Conservation (phyloP, 2,329 filamentous ascomycete genomes). For the Claviceps cyperi region DNA sequence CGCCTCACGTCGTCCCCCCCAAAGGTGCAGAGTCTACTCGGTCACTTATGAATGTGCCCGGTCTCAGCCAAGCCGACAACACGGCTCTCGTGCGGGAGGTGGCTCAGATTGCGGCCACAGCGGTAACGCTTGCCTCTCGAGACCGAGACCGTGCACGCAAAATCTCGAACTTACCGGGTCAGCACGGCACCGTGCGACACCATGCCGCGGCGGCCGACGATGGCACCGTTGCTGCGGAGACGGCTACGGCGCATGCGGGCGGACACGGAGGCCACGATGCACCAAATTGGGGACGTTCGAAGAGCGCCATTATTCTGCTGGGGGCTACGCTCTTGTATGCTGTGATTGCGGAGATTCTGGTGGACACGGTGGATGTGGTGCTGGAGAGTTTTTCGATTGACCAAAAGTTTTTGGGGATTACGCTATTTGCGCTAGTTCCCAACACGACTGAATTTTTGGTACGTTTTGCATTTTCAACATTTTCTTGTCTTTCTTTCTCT, state of each 20-base stretch:
- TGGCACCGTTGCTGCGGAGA: slow-evolving; percentile 15
- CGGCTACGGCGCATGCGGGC: slow-evolving; percentile 19
- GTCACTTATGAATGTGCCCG: slow-evolving; percentile 42
- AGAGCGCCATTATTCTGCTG: slow-evolving; percentile 80
- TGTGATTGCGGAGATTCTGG: slow-evolving; percentile 92
- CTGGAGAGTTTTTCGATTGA: slow-evolving; percentile 81
- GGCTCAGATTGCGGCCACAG: slow-evolving; percentile 85
- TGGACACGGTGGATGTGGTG: slow-evolving; percentile 95
- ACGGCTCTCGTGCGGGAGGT: slow-evolving; percentile 70
- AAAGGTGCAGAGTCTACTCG: slow-evolving; percentile 34
- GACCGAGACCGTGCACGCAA: slow-evolving; percentile 37
- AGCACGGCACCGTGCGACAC: slow-evolving; percentile 11
- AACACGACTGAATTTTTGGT: slow-evolving; percentile 97
- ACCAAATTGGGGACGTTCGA: slow-evolving; percentile 91
- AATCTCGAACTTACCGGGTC: slow-evolving; percentile 18
- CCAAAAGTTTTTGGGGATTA: slow-evolving; percentile 95
- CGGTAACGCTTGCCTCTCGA: slow-evolving; percentile 71
- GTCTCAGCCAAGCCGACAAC: slow-evolving; percentile 71
- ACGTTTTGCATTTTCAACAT: slow-evolving; percentile 21
- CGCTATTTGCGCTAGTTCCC: slow-evolving; percentile 87
- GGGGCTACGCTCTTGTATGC: slow-evolving; percentile 85
- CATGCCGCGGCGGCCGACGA: slow-evolving; percentile 21
- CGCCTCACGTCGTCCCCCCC: slow-evolving; percentile 64
- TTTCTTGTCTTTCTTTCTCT: background rate
- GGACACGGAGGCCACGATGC: slow-evolving; percentile 74